phyloP scores from a whole-genome alignment of 1,139 yeast species.

The Geotrichum cucujoidarum region DNA sequence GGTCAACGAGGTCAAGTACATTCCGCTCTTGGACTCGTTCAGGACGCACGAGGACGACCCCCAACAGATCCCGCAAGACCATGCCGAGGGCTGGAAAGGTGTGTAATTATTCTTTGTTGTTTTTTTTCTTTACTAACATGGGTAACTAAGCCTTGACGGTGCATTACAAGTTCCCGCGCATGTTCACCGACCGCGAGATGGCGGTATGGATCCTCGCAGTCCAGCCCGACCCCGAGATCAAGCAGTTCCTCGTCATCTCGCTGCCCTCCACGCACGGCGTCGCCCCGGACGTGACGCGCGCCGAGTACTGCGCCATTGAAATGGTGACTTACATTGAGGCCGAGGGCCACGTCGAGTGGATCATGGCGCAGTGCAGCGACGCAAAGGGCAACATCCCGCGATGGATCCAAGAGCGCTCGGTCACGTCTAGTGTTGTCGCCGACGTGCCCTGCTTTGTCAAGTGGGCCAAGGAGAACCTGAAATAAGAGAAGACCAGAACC shows the following conservation, averaged over 20 bases:
- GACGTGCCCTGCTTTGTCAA: constrained; percentile 62
- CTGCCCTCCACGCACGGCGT: constrained; percentile 40
- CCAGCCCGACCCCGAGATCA: constrained; percentile 33
- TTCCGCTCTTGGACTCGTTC: constrained; percentile 37
- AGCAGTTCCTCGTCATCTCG: constrained; percentile 49
- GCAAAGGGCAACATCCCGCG: constrained; percentile 65
- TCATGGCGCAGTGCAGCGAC: constrained; percentile 58
- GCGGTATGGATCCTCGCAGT: constrained; percentile 51
- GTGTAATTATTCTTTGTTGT: background rate
- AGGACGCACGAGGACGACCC: constrained; percentile 37
- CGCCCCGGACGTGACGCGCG: constrained; percentile 31
- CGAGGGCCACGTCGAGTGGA: constrained; percentile 49
- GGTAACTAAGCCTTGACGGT: constrained; percentile 30
- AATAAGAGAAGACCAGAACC: background rate
- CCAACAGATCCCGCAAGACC: constrained; percentile 23
- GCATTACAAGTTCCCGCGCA: constrained; percentile 48
- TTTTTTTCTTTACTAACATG: background rate
- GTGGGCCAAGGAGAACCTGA: constrained; percentile 39
- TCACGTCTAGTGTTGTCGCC: constrained; percentile 54
- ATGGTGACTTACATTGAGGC: constrained; percentile 41
- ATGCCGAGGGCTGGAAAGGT: constrained; percentile 14
- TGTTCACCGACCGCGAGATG: constrained; percentile 50
- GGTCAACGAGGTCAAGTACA: constrained; percentile 38
- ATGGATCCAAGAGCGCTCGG: constrained; percentile 54
- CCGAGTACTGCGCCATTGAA: constrained; percentile 56